Evolutionary conservation across 2,329 filamentous ascomycete genomes (phyloP).

Genomic region (Penicillium crustosum): DNA sequence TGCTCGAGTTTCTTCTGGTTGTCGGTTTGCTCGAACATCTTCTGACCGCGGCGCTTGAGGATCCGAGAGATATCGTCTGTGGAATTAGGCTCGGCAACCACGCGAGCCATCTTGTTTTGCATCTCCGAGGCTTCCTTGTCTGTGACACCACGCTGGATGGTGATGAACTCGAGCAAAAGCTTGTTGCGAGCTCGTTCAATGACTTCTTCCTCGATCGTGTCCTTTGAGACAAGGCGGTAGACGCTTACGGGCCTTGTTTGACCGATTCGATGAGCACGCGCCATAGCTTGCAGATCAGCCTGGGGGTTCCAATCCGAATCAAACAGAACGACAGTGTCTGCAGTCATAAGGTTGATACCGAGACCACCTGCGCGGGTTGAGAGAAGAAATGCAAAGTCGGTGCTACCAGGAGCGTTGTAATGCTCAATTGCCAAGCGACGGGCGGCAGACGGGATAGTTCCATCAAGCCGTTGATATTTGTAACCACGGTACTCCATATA

Average conservation of each 20-base stretch:
- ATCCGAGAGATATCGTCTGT: constrained; percentile 95
- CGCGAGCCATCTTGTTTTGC: constrained; percentile 71
- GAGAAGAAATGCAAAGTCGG: constrained; percentile 93
- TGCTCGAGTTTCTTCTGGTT: constrained; percentile 97
- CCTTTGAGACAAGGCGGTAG: constrained; percentile 93
- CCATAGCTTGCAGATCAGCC: constrained; percentile 97
- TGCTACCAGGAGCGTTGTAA: constrained; percentile 94
- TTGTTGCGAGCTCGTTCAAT: constrained; percentile 96
- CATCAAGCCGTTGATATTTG: constrained; percentile 90
- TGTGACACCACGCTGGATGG: constrained; percentile 93
- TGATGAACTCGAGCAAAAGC: constrained; percentile 93
- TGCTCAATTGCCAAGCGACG: constrained; percentile 95
- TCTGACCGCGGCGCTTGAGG: constrained; percentile 95
- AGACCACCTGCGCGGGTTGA: constrained; percentile 94
- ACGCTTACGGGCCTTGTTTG: constrained; percentile 96
- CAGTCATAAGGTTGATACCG: constrained; percentile 99
- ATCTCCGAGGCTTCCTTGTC: constrained; percentile 87
- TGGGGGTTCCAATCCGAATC: constrained; percentile 98
- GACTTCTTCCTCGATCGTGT: constrained; percentile 97
- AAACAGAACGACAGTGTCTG: constrained; percentile 95
- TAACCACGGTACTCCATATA: constrained; percentile 93
- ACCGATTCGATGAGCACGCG: constrained; percentile 93
- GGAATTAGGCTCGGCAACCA: constrained; percentile 76
- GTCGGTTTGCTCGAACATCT: constrained; percentile 96
- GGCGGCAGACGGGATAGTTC: constrained; percentile 84